Base-by-base conservation (phyloP, 768 basidiomycete species). In the Steccherinum ochraceum region DNA sequence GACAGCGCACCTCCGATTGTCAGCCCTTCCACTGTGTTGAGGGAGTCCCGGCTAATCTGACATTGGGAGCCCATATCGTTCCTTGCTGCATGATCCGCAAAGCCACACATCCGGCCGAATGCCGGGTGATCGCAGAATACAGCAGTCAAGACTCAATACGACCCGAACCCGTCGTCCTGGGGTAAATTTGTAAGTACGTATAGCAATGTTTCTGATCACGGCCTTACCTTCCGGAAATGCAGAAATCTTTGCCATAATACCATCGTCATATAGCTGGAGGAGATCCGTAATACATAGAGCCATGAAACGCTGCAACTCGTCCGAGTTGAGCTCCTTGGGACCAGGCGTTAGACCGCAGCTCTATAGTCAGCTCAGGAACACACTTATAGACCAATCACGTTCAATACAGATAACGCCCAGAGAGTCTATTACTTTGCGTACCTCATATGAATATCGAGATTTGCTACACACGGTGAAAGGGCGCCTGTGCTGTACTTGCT, bases 41-140 rank as follows among this genome's bases (percentile, higher is more conserved):
- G 56, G 53, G 53, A 49, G n/a, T 52, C 26, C 53, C 24, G 58
- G 55, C 49, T 18, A 46, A 49, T 45, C 44, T 49, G n/a, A 48
- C 58, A 39, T 49, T 52, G 27, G 10, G 40, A 30, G 56, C 61
- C 48, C 52, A 54, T 54, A 50, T 46, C 51, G 12, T 1, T 55
- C 56, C 48, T 26, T 51, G 18, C 27, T 56, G 60, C 56, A 59
- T 48, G 58, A 43, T 44, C 48, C 16, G 46, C 60, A 63, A 56
- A 59, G 52, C 50, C 56, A 52, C 35, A 58, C 24, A 56, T 52
- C 43, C 40, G 53, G 42, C 52, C 42, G 19, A 46, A 46, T 16
- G 67, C 71, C 1, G 63, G 69, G 13, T 74, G 61, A 49, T 76
- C 72, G 42, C 68, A 70, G 2, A 71, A 53, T 0, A 64, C 48